Evolutionary conservation across 495 filamentous ascomycete genomes (phyloP).

Genomic region (Tuber magnatum): DNA sequence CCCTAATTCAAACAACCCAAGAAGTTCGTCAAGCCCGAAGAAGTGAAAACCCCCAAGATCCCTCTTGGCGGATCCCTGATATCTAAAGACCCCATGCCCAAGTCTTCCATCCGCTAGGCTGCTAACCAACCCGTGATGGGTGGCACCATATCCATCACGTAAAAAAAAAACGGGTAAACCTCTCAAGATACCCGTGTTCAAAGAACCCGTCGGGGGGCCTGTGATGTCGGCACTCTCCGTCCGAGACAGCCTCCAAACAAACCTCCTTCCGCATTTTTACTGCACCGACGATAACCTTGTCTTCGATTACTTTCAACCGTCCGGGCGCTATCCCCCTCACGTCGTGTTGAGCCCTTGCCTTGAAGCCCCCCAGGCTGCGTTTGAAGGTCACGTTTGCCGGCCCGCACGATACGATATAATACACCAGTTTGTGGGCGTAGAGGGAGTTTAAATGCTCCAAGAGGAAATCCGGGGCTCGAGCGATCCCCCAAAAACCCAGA

Average conservation of each 20-base stretch:
- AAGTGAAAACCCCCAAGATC: no score
- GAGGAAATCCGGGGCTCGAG: neutral
- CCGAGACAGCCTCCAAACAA: conserved; percentile 61
- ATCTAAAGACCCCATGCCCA: no score
- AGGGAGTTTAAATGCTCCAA: neutral
- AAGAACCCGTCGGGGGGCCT: conserved; percentile 59
- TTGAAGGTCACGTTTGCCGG: conserved; percentile 5
- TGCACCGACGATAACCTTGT: conserved; percentile 51
- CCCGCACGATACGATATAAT: neutral
- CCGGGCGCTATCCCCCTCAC: conserved; percentile 44
- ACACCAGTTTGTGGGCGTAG: neutral
- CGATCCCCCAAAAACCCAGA: neutral
- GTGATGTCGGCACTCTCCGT: conserved; percentile 79
- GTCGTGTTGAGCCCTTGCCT: conserved; percentile 53
- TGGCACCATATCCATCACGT: neutral
- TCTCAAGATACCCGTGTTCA: conserved; percentile 64
- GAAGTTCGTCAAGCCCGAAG: conserved; percentile 49
- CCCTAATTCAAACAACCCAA: conserved; percentile 66
- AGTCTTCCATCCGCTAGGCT: no score
- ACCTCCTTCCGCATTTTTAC: conserved; percentile 59
- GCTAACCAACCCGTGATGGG: no score
- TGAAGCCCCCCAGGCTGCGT: conserved; percentile 52
- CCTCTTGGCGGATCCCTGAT: no score
- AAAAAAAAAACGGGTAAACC: conserved; percentile 44
- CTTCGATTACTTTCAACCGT: conserved; percentile 50